These are phyloP conservation scores for Leccinum variicolor DNA, from an alignment of 768 basidiomycete species.

Conservation along the genomic window DNA sequence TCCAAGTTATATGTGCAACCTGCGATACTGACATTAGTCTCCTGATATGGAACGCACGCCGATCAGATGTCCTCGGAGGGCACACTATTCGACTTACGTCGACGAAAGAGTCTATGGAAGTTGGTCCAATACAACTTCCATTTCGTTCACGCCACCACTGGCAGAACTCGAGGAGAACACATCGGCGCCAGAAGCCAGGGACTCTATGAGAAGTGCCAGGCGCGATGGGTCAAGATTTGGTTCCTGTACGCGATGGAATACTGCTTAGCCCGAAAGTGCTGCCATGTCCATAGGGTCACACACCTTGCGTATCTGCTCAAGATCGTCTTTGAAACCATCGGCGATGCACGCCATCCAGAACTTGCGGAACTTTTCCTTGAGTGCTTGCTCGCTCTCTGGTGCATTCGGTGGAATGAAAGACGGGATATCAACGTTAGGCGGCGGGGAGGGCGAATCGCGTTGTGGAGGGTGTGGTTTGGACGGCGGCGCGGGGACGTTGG, in stretches of 20 bases:
- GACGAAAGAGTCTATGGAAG: slow-evolving; percentile 5
- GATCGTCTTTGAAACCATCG: slow-evolving; percentile 78
- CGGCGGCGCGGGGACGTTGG: background rate
- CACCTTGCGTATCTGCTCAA: slow-evolving; percentile 83
- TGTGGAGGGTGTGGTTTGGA: slow-evolving; percentile 2
- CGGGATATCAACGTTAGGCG: slow-evolving; percentile 37
- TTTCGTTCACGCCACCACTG: slow-evolving; percentile 51
- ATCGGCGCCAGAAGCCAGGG: slow-evolving; percentile 74
- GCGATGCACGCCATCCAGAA: slow-evolving; percentile 87
- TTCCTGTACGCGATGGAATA: slow-evolving; percentile 38
- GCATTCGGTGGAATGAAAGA: slow-evolving; percentile 50
- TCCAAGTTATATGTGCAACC: background rate
- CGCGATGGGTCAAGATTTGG: slow-evolving; percentile 66
- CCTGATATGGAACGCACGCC: background rate
- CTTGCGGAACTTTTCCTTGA: slow-evolving; percentile 70
- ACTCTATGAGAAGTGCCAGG: slow-evolving; percentile 75
- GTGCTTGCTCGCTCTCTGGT: slow-evolving; percentile 43
- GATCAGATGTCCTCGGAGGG: background rate
- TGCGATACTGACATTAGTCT: background rate
- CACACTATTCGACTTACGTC: background rate
- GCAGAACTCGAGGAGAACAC: slow-evolving; percentile 52
- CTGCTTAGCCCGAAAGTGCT: background rate
- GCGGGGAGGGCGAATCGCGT: slow-evolving; percentile 27
- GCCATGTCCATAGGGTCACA: slow-evolving; percentile 5
- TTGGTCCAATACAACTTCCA: slow-evolving; percentile 65